Evolutionary conservation across 1,284 basidiomycete genomes (phyloP).

Genomic region (Ustilago shanxiensis): DNA sequence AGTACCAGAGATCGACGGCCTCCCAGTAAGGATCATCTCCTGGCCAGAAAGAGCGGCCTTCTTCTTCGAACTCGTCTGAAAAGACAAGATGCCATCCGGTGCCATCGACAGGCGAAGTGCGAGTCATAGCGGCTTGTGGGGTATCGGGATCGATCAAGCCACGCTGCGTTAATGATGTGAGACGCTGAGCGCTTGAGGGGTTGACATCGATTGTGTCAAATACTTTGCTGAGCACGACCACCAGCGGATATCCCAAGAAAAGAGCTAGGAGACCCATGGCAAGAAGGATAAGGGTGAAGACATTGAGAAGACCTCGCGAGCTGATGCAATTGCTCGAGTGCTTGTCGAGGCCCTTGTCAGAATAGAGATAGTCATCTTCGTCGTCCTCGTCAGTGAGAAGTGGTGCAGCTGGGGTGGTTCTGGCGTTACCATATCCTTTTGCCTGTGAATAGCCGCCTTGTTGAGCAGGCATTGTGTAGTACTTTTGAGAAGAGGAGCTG

Average conservation of each 20-base stretch:
- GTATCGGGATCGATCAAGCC: conserved; percentile 64
- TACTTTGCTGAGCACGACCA: conserved; percentile 50
- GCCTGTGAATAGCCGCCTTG: conserved; percentile 10
- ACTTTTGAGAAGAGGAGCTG: conserved; percentile 44
- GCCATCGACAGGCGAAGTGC: conserved; percentile 35
- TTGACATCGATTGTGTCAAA: conserved; percentile 46
- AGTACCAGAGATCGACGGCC: conserved; percentile 74
- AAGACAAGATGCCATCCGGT: conserved; percentile 74
- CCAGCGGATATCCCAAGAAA: conserved; percentile 67
- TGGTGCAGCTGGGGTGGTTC: conserved; percentile 19
- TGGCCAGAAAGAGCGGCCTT: conserved; percentile 75
- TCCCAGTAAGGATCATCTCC: conserved; percentile 70
- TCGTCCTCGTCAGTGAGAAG: conserved; percentile 42
- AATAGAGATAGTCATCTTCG: conserved; percentile 49
- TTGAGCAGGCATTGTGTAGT: conserved; percentile 25
- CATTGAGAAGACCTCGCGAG: conserved; percentile 61
- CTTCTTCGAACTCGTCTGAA: conserved; percentile 80
- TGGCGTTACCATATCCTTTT: conserved; percentile 8
- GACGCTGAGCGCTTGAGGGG: conserved; percentile 21
- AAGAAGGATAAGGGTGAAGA: conserved; percentile 60
- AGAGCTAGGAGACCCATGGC: conserved; percentile 57
- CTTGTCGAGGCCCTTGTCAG: conserved; percentile 32
- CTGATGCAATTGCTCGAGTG: conserved; percentile 39
- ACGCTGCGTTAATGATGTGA: conserved; percentile 38
- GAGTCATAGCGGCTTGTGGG: conserved; percentile 26